Evolutionary conservation across 768 basidiomycete species (phyloP).

Genomic region (Lentinula raphanica): DNA sequence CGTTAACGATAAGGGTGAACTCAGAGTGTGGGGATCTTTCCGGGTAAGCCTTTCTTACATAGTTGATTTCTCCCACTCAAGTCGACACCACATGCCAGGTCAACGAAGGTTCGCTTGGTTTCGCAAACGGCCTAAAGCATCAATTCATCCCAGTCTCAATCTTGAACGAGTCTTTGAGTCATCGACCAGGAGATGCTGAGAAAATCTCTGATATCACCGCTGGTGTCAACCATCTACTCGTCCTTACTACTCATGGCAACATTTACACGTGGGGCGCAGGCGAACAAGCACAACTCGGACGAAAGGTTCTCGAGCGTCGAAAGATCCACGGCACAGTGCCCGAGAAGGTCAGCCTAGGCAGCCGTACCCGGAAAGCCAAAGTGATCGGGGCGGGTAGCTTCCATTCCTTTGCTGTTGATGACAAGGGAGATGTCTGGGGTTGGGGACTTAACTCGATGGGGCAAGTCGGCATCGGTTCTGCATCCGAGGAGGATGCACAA

Average conservation of each 20-base stretch:
- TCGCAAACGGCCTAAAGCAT: constrained; percentile 58
- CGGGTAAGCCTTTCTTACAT: constrained; percentile 48
- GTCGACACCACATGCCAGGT: constrained; percentile 35
- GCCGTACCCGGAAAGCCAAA: constrained; percentile 52
- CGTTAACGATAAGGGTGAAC: constrained; percentile 69
- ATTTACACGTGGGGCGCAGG: constrained; percentile 90
- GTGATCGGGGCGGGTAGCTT: constrained; percentile 76
- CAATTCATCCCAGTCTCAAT: constrained; percentile 64
- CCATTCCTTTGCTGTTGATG: constrained; percentile 88
- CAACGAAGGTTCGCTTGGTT: constrained; percentile 81
- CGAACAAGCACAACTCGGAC: constrained; percentile 86
- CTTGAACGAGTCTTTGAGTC: constrained; percentile 41
- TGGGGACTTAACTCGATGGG: constrained; percentile 97
- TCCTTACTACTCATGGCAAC: constrained; percentile 82
- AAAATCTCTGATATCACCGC: constrained; percentile 72
- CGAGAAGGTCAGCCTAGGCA: constrained; percentile 76
- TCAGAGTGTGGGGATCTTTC: constrained; percentile 88
- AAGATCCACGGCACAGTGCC: constrained; percentile 88
- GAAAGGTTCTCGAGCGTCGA: constrained; percentile 82
- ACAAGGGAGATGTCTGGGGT: constrained; percentile 78
- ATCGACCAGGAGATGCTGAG: constrained; percentile 61
- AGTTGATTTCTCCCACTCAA: constrained; percentile 5
- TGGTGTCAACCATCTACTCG: constrained; percentile 86
- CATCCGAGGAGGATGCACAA: constrained; percentile 40
- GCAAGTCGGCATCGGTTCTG: constrained; percentile 62